phyloP scores from a whole-genome alignment of 2,329 filamentous ascomycete genomes.

The Mycosphaerella sp. region DNA sequence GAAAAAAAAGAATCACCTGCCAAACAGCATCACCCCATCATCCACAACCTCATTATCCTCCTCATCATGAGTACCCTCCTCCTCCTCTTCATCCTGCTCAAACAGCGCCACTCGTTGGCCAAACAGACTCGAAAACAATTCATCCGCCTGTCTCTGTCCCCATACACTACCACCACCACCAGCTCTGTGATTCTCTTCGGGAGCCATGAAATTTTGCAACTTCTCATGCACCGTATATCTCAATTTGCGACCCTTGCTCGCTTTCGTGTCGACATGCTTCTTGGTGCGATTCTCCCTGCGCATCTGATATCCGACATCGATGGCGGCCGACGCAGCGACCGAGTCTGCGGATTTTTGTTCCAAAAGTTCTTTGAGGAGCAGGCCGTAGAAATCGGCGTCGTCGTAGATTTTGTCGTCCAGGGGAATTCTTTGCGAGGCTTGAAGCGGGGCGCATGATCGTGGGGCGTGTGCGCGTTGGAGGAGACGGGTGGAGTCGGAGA shows the following conservation, averaged over 20 bases:
- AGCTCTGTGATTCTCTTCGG: conserved; percentile 61
- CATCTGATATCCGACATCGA: conserved; percentile 38
- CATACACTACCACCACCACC: conserved; percentile 43
- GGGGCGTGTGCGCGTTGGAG: conserved; percentile 63
- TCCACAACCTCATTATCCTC: conserved; percentile 21
- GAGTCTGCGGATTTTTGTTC: conserved; percentile 66
- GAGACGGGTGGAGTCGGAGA: conserved; percentile 59
- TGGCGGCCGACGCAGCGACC: conserved; percentile 36
- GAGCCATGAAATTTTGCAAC: conserved; percentile 95
- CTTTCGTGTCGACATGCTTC: conserved; percentile 83
- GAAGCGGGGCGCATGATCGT: conserved; percentile 68
- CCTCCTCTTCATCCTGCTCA: conserved; percentile 36
- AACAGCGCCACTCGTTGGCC: conserved; percentile 41
- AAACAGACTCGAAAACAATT: conserved; percentile 48
- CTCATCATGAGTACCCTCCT: conserved; percentile 26
- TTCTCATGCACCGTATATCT: conserved; percentile 95
- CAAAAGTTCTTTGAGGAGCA: conserved; percentile 86
- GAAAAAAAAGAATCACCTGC: conserved; percentile 4
- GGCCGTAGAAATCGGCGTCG: conserved; percentile 90
- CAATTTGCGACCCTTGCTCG: conserved; percentile 91
- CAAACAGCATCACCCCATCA: conserved; percentile 31
- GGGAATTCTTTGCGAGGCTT: conserved; percentile 42
- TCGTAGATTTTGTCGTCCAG: conserved; percentile 70
- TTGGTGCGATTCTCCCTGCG: conserved; percentile 75
- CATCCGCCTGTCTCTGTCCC: conserved; percentile 72